Base-by-base conservation (phyloP, 352 stramenopile genomes). In the Pythium oligandrum region DNA sequence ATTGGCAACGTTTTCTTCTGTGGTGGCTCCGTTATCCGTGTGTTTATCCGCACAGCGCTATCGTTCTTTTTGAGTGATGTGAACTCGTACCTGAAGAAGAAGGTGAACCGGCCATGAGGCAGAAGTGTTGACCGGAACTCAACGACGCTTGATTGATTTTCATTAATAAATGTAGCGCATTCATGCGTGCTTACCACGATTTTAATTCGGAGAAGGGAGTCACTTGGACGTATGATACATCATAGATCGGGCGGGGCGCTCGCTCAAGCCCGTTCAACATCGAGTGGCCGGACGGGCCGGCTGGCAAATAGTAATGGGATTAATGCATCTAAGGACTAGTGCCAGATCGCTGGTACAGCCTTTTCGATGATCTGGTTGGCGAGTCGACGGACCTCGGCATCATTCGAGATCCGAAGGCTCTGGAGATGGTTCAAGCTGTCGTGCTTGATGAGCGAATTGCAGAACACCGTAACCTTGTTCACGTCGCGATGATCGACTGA, bases 361-460 rank as follows among this genome's bases (percentile, higher is more conserved):
- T 88, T 91, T 54, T 91, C 80, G 52, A 91, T 91, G 56, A 91
- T 86, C 44, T 78, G 73, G 55, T 70, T 89, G 5, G 80, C 78
- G 40, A 89, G 68, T 32, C 47, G 49, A 36, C 75, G 75, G 32
- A 87, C 68, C 51, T 86, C 78, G 11, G 65, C 57, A 51, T 89
- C 80, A 7, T 63, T 33, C 0, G 70, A 72, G 10, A 59, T 58
- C 42, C 88, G 71, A n/a, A 91, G 74, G 3, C 71, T 63, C 32
- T 75, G 80, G 26, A 91, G 57, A 44, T 75, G 65, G 48, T 88
- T 88, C 37, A 91, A 65, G 0, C 78, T 76, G 47, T 91, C 80
- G 64, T 89, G 64, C 49, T 83, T 68, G 58, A 91, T 55, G 48
- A 91, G 65, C 40, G 80, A 84, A 59, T 91, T 91, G 78, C 80